Evolutionary conservation across 345 rosid species (phyloP), one percentile per base, ranked within the genome.

Genomic region (Salix brachista): DNA sequence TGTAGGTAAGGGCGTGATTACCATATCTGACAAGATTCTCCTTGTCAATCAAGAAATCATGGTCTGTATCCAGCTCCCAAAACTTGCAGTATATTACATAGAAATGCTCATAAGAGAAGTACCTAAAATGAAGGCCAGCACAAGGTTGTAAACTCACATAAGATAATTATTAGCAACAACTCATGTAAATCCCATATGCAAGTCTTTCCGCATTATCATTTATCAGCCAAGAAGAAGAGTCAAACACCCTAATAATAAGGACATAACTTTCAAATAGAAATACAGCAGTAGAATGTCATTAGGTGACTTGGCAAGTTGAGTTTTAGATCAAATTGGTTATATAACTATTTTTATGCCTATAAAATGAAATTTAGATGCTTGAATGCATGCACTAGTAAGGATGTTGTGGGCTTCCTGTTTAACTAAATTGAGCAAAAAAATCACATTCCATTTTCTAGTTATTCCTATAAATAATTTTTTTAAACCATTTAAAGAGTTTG

Each of bases 41-140:
- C 85, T 88, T 90, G 87, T 94, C 97, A 19, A 92, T 94, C 79
- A 91, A 85, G 85, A 94, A 94, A 90, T 94, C 98, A 82, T 94
- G 97, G 79, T 94, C 98, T 23, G 92, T 88, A 80, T 94, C 98
- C 77, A 94, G 88, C 90, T 94, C 98, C 98, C 98, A 94, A 77
- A 93, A 94, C 86, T 92, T 94, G 92, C 98, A 94, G 89, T 94
- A 94, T 85, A 94, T 90, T 52, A 94, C 97, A 68, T 94, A 94
- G 80, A 94, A 94, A 82, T 94, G 98, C 67, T 94, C 98, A 81
- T 92, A 94, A 0, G 98, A 94, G 80, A 94, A 94, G 82, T 91
- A 94, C 87, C 98, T 94, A 85, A 72, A 85, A 82, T 26, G 67
- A 42, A 56, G 44, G 19, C 71, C 67, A 21, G 23, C 18, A 65